Evolutionary conservation across 1,284 basidiomycete species (phyloP), one percentile per base, ranked within the genome.

Genomic region (Boletus sp.): DNA sequence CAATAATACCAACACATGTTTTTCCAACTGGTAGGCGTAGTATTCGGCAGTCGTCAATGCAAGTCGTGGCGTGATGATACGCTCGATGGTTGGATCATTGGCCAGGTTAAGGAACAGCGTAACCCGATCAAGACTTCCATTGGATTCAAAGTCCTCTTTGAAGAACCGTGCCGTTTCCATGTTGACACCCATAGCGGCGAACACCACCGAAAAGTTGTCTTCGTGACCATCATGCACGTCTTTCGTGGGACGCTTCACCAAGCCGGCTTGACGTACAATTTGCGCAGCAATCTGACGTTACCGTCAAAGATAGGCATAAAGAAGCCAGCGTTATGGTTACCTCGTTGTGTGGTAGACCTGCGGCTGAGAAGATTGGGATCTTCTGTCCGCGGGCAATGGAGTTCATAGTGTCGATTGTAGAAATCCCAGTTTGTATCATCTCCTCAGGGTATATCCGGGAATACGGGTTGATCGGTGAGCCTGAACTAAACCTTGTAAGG

Each of bases 341-440:
- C 76, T 99, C 93, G 71, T 99, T 99, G 76, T 99, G 96, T 41
- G 96, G 96, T 49, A 99, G 77, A 82, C 96, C 95, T 50, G 96
- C 92, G 39, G 96, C 96, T 51, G 94, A 98, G 80, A 99, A 99
- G 70, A 99, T 99, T 54, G 96, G 96, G 57, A 99, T 99, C 82
- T 99, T 99, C 72, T 99, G 96, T 39, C 96, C 96, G 76, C 96
- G 93, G 50, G 96, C 96, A 67, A 99, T 99, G 54, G 95, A 96
- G 75, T 99, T 96, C 94, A 98, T 97, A 43, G 84, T 86, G 71
- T 98, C 94, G 66, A 98, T 97, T 27, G 96, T 99, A 33, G 95
- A 98, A 67, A 99, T 99, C 75, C 96, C 96, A 17, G 96, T 99
- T 72, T 99, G 96, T 59, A 99, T 99, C 96, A 99, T 99, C 75